Percentiles rank a stretch among this genome's conserved stretches.
Conservation (phyloP, 176 grass and related monocot genomes). For the Oryza glaberrima region DNA sequence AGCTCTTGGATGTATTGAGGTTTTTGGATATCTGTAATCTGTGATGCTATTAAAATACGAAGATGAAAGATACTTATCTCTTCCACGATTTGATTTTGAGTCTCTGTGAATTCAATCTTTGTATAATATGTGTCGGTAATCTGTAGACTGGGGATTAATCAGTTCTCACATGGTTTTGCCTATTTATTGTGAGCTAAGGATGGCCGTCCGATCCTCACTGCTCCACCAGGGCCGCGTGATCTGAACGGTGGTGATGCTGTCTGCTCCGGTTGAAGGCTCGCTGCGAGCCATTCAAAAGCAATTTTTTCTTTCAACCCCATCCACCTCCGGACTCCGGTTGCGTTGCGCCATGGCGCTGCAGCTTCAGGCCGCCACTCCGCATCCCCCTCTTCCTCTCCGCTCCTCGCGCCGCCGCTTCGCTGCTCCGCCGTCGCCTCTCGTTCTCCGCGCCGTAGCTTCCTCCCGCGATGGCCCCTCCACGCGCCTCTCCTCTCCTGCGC, state of each 20-base stretch:
- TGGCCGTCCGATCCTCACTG: conserved; percentile 14
- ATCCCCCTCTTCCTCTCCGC: not conserved
- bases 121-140: not conserved
- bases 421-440: not conserved
- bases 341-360: conserved; percentile 42
- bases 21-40: conserved; percentile 4
- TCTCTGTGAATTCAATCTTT: not conserved
- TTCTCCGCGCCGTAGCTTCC: not conserved
- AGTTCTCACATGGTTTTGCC: too few relatives aligned
- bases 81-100: not conserved
- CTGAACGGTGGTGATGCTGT: not conserved
- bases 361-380: conserved; percentile 38
- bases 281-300: conserved; percentile 15
- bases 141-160: not conserved
- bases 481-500: not conserved
- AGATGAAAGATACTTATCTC: not conserved
- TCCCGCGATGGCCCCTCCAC: not conserved
- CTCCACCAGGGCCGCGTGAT: too few relatives aligned
- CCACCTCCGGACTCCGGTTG: not conserved
- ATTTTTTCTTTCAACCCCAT: conserved; percentile 12
- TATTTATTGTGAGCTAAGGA: not conserved
- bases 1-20: not conserved
- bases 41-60: conserved; percentile 3
- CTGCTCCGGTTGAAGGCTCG: not conserved
- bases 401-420: not conserved